Evolutionary conservation across 805 yeast genomes (phyloP), one percentile per base, ranked within the genome.

Genomic region (Candida sonorensis): DNA sequence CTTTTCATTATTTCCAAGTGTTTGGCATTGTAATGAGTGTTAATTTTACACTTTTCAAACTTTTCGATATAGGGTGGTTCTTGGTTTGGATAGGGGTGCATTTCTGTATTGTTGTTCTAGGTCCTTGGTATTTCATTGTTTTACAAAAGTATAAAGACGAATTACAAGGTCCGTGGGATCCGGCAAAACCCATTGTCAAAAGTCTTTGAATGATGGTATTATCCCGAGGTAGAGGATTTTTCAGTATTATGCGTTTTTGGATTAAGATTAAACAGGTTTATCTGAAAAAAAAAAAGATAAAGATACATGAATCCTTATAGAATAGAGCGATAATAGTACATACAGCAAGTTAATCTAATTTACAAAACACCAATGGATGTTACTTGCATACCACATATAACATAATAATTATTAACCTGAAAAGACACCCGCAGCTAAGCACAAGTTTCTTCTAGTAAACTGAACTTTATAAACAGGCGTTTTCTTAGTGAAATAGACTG

Each of bases 391-490:
- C n/a, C n/a, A n/a, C n/a, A n/a, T n/a, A n/a, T n/a, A n/a, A n/a
- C n/a, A n/a, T n/a, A n/a, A n/a, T n/a, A n/a, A n/a, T n/a, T n/a
- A 9, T 47, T 39, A 63, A 20, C 72, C 75, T 42, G 61, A 57
- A 48, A 81, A 86, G 3, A 92, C 92, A 32, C 98, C 97, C 17
- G 85, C 97, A 0, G 96, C 95, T 23, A 92, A 67, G 46, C 95
- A 88, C 45, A 92, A 61, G 60, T 92, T 92, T 38, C 95, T 67
- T 55, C 94, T 69, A 1, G 97, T 90, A 54, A 92, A 90, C 50
- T 81, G 87, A 22, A 92, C 94, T 48, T 84, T 85, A 62, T 81
- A 92, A 17, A 92, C 92, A 4, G 97, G 95, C 0, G 97, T 87
- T 57, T 79, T 80, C 60, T 87, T 92, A 1, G 99, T 90, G 58